Percentiles rank a stretch among this genome's conserved stretches.
Conservation (phyloP, 208 protist genomes). For the Wallacemonas sp. region DNA sequence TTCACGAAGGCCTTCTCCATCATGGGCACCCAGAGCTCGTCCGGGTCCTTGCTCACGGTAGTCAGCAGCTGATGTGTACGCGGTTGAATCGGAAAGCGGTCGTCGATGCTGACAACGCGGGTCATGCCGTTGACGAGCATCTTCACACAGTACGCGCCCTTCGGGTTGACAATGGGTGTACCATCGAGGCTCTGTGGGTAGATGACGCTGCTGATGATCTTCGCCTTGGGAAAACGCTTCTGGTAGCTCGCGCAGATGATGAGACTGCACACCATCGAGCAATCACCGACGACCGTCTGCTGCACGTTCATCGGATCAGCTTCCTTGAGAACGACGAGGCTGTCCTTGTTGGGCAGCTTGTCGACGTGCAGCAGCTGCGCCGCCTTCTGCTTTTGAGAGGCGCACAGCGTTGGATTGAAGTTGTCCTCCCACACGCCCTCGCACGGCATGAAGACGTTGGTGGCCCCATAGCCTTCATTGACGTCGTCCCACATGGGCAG, state of each 20-base stretch:
- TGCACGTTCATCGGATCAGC: constrained; percentile 79
- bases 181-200: constrained; percentile 82
- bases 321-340: constrained; percentile 44
- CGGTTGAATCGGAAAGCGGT: constrained; percentile 69
- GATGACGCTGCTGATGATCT: constrained; percentile 87
- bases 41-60: constrained; percentile 33
- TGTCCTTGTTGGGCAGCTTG: constrained; percentile 22
- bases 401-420: constrained; percentile 7
- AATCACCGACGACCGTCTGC: constrained; percentile 88
- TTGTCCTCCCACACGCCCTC: constrained; percentile 55
- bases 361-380: constrained; percentile 40
- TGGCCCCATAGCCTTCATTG: constrained; percentile 72
- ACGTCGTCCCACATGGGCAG: constrained; percentile 89
- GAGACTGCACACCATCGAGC: constrained; percentile 73
- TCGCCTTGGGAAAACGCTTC: constrained; percentile 74
- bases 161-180: constrained; percentile 75
- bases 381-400: not conserved
- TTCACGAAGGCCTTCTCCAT: constrained; percentile 86
- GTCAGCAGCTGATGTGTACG: constrained; percentile 28
- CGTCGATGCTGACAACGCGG: constrained; percentile 86
- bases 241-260: constrained; percentile 82
- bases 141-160: constrained; percentile 90
- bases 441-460: constrained; percentile 86
- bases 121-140: constrained; percentile 92
- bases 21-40: constrained; percentile 77